Base-by-base conservation (phyloP, 176 grass and related monocot species). In the Oryza australiensis region DNA sequence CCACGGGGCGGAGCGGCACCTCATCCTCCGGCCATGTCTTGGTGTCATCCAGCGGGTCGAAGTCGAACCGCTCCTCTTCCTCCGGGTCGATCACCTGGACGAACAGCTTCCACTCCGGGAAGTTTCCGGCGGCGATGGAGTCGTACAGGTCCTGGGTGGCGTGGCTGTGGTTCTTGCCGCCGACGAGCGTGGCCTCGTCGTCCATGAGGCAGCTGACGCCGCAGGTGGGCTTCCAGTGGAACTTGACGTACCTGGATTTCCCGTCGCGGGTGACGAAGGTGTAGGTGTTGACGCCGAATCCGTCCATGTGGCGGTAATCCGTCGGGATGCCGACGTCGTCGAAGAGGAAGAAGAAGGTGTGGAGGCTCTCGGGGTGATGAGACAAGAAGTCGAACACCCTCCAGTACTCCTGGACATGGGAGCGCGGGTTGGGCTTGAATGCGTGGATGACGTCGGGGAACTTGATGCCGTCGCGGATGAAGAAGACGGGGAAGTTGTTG, bases 341-440 rank as follows among this genome's bases (percentile, higher is more conserved):
- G 82, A 94, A 97, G 73, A 97, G 91, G 89, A 97, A 97, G 91
- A 92, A 94, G 91, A 97, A 97, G 35, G 91, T 97, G 91, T 97
- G 94, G 10, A 97, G 85, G 80, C 87, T 90, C 91, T 97, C 94
- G 0, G 94, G 94, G 77, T 60, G 92, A 41, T 97, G 94, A 0
- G 94, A 97, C 0, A 97, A 12, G 60, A 88, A 97, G 60, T 97
- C 94, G 64, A 97, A 94, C 1, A 97, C 89, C 1, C 94, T 45
- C 94, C 94, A 97, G 76, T 97, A 94, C 83, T 97, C 94, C 80
- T 97, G 94, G 0, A 97, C 77, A 70, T 97, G 94, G 0, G 94
- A 97, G 14, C 59, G 66, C 0, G 94, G 94, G 87, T 97, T 94
- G 20, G 94, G 94, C 69, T 97, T 97, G 91, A 97, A 94, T 14